Evolutionary conservation across 192 early-diverging fungal genomes (phyloP).

Genomic region (Entomortierella chlamydospora): DNA sequence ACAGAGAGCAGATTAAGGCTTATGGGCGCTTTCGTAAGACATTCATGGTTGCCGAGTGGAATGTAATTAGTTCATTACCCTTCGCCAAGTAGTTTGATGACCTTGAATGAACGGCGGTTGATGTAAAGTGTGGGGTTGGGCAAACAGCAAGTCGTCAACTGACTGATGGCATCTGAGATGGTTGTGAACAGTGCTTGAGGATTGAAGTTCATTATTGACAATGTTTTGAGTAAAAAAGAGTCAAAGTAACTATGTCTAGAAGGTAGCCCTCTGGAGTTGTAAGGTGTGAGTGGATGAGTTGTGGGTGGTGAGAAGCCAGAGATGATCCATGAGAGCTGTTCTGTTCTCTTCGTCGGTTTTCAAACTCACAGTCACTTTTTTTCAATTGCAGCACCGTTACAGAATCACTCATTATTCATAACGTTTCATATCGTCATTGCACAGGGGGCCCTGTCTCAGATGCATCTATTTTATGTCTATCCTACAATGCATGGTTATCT

Average conservation of each 20-base stretch:
- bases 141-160: conserved; percentile 58
- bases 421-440: too few species aligned
- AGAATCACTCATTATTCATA: too few species aligned
- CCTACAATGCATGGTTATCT: too few species aligned
- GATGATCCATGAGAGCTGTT: too few species aligned
- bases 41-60: too few species aligned
- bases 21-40: too few species aligned
- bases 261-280: too few species aligned
- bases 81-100: conserved; percentile 73
- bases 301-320: background rate
- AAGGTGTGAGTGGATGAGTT: background rate
- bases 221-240: background rate
- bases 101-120: conserved; percentile 67
- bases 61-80: conserved; percentile 55
- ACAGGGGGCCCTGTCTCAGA: too few species aligned
- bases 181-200: conserved; percentile 47
- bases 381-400: too few species aligned
- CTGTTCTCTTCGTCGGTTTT: too few species aligned
- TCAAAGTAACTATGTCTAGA: too few species aligned
- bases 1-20: background rate
- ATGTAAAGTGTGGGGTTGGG: conserved; percentile 66
- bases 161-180: conserved; percentile 52
- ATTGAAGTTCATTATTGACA: conserved; percentile 28
- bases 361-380: background rate
- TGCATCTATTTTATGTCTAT: too few species aligned